Base-by-base conservation (phyloP, 2,329 filamentous ascomycete genomes). In the Alternaria tenuissima region DNA sequence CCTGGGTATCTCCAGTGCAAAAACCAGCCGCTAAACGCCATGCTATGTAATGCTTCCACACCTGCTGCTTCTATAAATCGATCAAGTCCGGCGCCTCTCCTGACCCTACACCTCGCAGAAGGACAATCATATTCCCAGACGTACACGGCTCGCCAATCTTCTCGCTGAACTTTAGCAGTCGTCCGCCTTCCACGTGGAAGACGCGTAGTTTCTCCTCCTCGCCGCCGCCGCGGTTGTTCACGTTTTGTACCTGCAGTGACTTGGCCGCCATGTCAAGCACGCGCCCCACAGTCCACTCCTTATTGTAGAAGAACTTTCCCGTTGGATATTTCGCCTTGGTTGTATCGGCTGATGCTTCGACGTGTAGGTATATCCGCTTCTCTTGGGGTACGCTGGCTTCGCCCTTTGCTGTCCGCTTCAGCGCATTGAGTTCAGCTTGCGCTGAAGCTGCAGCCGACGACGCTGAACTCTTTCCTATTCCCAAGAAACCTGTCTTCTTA, bases 161-260 rank as follows among this genome's bases (percentile, higher is more conserved):
- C 79, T 97, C 94, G 24, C 86, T 88, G 72, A 96, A 99, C 61
- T 95, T 94, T 64, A 99, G 79, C 63, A 99, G 78, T 59, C 93
- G 83, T 0, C 95, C 95, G 0, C 91, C 92, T 75, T 99, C 94
- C 0, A 99, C 92, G 76, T 98, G 94, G 73, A 97, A 99, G 0
- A 99, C 88, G 8, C 95, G 83, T 66, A 99, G 77, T 78, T 91
- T 91, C 60, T 93, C 89, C 75, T 91, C 89, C 81, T 96, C 92
- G 12, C 89, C 86, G 3, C 85, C 86, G 1, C 88, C 89, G 68
- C 90, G 85, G 71, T 96, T 96, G 74, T 96, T 96, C 64, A 94
- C 79, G 68, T 96, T 96, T 72, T 91, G 86, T 8, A 96, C 88
- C 80, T 94, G 91, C 60, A 96, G 77, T 57, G 86, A 86, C 78